Base-by-base conservation (phyloP, 2,329 filamentous ascomycete genomes). In the Colletotrichum abscissum region DNA sequence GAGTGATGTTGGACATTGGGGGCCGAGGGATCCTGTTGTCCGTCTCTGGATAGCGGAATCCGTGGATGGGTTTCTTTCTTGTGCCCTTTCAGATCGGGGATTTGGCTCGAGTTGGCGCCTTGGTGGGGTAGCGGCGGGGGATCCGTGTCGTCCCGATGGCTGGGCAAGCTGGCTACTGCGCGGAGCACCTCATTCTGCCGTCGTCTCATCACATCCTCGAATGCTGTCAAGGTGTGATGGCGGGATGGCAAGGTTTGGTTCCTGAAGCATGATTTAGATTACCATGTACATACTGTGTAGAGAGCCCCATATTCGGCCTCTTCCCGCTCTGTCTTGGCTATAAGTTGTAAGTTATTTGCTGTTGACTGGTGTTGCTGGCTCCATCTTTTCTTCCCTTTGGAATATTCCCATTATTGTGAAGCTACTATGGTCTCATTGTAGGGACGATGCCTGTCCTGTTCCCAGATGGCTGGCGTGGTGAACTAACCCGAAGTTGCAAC, bases 101-200 rank as follows among this genome's bases (percentile, higher is more conserved):
- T 65, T 56, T 38, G 63, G 30, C 63, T 28, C 5, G 33, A 57
- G 60, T 55, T 60, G 55, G 62, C 33, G 68, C 46, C 33, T 30
- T 62, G 24, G 63, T 67, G 68, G 68, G 63, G 68, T 49, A 54
- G 56, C 46, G 35, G 57, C 57, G 38, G 69, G 69, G 69, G 59
- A 63, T 33, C 49, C 63, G 69, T 67, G 46, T 57, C 26, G 63
- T 62, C 22, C 67, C 54, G 55, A 54, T 26, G 24, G 30, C 57
- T 67, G 63, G 63, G 55, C 67, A 24, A 16, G n/a, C 35, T 33
- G 33, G 38, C 19, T 35, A n/a, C 57, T 68, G 57, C 65, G 52
- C 30, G 60, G 33, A 52, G 58, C 67, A 69, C 59, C 58, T 66
- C 60, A 54, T 58, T 16, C 49, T 58, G 35, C 59, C 46, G 30